Evolutionary conservation across 2,329 filamentous ascomycete species (phyloP).

Genomic region (Diplodia sapinea): DNA sequence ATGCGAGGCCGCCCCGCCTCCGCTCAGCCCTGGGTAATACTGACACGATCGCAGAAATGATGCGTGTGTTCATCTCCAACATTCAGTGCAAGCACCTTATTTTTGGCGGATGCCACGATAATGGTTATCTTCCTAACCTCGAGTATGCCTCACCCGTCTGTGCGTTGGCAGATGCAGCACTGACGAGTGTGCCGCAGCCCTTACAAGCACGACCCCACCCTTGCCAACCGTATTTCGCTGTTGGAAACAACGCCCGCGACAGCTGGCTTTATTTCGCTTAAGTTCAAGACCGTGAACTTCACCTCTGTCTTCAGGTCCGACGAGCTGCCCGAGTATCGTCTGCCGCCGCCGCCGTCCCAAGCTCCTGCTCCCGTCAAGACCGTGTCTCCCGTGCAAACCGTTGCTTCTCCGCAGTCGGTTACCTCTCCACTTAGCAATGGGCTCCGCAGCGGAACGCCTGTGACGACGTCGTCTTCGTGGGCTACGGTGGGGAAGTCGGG

Average conservation of each 20-base stretch:
- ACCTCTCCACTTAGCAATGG: constrained; percentile 33
- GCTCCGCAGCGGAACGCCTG: constrained; percentile 35
- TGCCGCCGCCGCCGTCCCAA: constrained; percentile 30
- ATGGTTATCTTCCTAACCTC: constrained; percentile 54
- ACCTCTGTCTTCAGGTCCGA: constrained; percentile 51
- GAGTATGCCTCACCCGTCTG: constrained; percentile 36
- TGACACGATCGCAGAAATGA: constrained; percentile 45
- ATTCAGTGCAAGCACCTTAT: constrained; percentile 55
- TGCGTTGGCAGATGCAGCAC: neutral
- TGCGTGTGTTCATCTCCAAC: constrained; percentile 54
- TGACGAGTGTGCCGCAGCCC: constrained; percentile 34
- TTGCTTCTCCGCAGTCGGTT: constrained; percentile 29
- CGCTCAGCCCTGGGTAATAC: neutral
- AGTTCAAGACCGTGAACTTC: constrained; percentile 49
- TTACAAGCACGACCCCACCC: constrained; percentile 50
- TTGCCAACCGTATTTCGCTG: constrained; percentile 51
- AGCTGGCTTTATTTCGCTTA: constrained; percentile 50
- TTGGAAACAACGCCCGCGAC: constrained; percentile 53
- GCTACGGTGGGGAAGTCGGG: constrained; percentile 64
- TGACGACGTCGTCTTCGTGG: constrained; percentile 39
- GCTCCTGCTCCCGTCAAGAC: constrained; percentile 33
- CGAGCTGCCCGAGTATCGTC: constrained; percentile 45
- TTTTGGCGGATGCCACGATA: constrained; percentile 56
- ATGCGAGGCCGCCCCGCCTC: neutral
- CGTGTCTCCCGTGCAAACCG: constrained; percentile 22